Evolutionary conservation across 345 rosid species (phyloP).

Genomic region (Ceriops tagal): DNA sequence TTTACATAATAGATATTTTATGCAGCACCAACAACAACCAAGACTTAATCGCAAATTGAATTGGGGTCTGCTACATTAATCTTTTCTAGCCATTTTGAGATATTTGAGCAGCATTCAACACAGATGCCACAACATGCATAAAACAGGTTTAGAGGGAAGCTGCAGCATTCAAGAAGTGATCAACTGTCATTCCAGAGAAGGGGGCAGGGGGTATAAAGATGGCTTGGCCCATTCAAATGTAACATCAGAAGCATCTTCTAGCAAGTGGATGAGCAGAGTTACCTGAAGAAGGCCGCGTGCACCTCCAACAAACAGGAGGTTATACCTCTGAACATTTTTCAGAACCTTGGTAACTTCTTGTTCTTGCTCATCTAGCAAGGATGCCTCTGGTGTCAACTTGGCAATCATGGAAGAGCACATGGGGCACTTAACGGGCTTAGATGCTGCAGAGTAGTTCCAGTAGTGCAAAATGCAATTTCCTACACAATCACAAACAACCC

Average conservation of each 20-base stretch:
- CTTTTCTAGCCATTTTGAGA: too few relatives aligned
- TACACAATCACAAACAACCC: slow-evolving; percentile 22
- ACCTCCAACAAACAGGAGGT: slow-evolving; percentile 73
- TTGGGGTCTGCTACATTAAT: too few relatives aligned
- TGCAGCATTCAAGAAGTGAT: too few relatives aligned
- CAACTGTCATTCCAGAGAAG: too few relatives aligned
- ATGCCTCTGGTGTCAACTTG: slow-evolving; percentile 53
- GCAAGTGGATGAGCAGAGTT: neutral
- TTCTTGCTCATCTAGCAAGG: slow-evolving; percentile 38
- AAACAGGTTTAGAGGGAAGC: too few relatives aligned
- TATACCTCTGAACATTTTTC: slow-evolving; percentile 56
- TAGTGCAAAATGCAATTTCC: slow-evolving; percentile 78
- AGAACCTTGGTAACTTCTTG: slow-evolving; percentile 56
- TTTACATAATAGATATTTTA: neutral
- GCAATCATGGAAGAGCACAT: slow-evolving; percentile 63
- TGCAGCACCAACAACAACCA: neutral
- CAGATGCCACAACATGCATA: neutral
- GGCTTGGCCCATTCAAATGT: neutral
- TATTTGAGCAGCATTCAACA: neutral
- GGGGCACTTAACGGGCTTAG: slow-evolving; percentile 86
- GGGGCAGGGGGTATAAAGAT: neutral
- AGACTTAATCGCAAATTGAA: too few relatives aligned
- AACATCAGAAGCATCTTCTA: neutral
- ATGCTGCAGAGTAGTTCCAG: slow-evolving; percentile 76
- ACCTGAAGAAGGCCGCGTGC: slow-evolving; percentile 63